Base-by-base conservation (phyloP, 352 stramenopile species). In the Globisporangium camurandrum region DNA sequence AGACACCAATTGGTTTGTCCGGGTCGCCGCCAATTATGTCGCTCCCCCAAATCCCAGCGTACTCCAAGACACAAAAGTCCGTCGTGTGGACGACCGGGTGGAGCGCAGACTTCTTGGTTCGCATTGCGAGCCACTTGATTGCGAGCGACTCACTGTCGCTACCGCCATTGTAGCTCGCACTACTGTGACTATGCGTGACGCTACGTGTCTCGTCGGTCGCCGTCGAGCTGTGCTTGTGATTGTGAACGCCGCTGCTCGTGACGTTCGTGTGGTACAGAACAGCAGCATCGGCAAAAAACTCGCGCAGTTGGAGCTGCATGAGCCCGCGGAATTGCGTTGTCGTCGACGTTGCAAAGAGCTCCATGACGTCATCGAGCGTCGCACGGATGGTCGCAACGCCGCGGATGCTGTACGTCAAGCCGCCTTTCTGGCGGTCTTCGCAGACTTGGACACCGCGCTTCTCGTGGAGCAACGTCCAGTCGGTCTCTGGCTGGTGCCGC, bases 21-120 rank as follows among this genome's bases (percentile, higher is more conserved):
- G 63, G 57, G 31, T 69, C 54, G 11, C 75, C 75, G 16, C 79
- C 74, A 27, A 87, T 61, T 1, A 66, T 43, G 38, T 86, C 76
- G 4, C 73, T 59, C 12, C 73, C 67, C 8, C 88, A 42, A 37
- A 91, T 65, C 33, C 76, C 80, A 1, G 75, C 67, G 61, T 92
- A 92, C 59, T 92, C 80, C 23, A 92, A 56, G 11, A 92, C 45
- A 45, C 80, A 92, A 20, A 88, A 84, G 57, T 92, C 80, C 28
- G 78, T 59, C 34, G 59, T 63, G 44, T 69, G 66, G 22, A 72
- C 47, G 47, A 66, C 69, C 20, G 58, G 64, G 38, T 63, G 70
- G 20, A 77, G 61, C 30, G 66, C 60, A 20, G 66, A 77, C 60
- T 87, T 86, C 54, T 88, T 88, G 45, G 69, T 73, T 26, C 76